A percentile compares a stretch with the other conserved stretches of the same genome.
Conservation (phyloP, 768 basidiomycete genomes). For the Gautieria morchelliformis region DNA sequence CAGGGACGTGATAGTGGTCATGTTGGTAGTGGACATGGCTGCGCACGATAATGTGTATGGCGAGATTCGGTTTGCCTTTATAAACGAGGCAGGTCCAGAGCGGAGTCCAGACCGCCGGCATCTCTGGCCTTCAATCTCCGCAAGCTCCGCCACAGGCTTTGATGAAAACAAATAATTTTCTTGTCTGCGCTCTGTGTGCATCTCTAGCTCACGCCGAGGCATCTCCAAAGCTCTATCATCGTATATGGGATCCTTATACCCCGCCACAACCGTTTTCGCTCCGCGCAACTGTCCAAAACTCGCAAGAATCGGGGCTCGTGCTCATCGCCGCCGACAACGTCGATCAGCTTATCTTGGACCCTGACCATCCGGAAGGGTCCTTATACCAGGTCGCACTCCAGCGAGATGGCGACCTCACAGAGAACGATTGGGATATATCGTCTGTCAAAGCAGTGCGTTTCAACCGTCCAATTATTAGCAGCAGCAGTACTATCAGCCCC, state of each 20-base stretch:
- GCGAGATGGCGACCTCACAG: slow-evolving; percentile 29
- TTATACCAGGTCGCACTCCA: slow-evolving; percentile 68
- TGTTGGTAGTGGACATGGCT: slow-evolving; percentile 20
- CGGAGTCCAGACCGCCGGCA: not conserved
- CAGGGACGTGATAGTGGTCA: slow-evolving; percentile 1
- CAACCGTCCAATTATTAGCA: slow-evolving; percentile 4
- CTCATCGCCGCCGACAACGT: slow-evolving; percentile 22
- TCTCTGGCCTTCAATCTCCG: not conserved
- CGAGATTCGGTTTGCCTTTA: not conserved
- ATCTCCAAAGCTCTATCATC: slow-evolving; percentile 27
- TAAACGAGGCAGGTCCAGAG: not conserved
- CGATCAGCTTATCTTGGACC: not conserved
- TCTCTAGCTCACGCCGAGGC: not conserved
- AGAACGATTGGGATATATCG: slow-evolving; percentile 44
- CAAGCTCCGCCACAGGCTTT: not conserved
- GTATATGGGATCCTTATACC: slow-evolving; percentile 25
- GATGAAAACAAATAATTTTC: not conserved
- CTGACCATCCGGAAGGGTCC: slow-evolving; percentile 21
- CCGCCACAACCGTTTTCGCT: slow-evolving; percentile 32
- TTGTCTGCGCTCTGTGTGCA: not conserved
- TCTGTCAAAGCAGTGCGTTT: slow-evolving; percentile 51
- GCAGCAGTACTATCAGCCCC: not conserved
- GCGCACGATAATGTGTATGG: slow-evolving; percentile 4
- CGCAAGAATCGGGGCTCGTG: slow-evolving; percentile 24
- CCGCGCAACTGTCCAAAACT: slow-evolving; percentile 12